These are phyloP conservation scores for Solanum okadae DNA, from an alignment of 257 asterid species.

Conservation along the genomic window DNA sequence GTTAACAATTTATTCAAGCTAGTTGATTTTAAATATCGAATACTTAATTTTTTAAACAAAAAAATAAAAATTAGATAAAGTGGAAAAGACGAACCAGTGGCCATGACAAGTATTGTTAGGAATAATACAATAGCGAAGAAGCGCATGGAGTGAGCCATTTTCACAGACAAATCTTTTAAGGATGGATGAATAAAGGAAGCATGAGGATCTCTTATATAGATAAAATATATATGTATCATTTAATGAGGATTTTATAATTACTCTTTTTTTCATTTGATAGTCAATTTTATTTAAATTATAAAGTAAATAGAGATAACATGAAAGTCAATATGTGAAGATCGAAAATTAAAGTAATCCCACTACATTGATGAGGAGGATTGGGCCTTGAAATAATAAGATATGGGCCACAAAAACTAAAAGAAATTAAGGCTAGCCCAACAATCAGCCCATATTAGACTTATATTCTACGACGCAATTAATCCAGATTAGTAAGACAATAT, in stretches of 20 bases:
- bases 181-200: neutral
- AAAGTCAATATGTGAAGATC: neutral
- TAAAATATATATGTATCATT: neutral
- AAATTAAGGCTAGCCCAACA: neutral
- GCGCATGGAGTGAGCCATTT: neutral
- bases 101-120: neutral
- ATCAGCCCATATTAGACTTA: neutral
- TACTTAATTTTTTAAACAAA: neutral
- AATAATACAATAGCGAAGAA: neutral
- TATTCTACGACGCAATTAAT: no score
- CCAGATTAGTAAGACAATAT: neutral
- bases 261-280: neutral
- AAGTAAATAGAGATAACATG: neutral
- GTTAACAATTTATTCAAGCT: neutral
- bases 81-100: neutral
- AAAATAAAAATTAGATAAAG: neutral
- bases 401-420: neutral
- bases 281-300: neutral
- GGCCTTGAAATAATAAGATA: neutral
- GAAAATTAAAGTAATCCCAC: neutral
- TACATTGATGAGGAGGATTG: neutral
- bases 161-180: neutral
- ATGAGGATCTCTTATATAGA: neutral
- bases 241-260: neutral
- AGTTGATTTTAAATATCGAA: neutral